Conservation (phyloP, 495 filamentous ascomycete genomes). For the Aspergillus affinis region DNA sequence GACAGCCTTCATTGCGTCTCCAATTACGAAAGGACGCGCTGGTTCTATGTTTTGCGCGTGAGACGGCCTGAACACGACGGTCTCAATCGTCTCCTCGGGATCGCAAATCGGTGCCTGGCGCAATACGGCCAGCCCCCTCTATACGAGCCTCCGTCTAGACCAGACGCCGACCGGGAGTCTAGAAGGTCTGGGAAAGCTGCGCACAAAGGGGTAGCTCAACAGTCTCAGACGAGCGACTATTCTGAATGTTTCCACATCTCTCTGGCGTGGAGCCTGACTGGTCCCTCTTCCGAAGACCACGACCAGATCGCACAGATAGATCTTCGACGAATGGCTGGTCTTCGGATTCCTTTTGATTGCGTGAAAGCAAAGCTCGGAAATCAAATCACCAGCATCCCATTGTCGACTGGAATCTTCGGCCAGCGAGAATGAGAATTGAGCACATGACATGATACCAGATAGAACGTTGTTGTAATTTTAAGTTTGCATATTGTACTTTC, state of each 20-base stretch:
- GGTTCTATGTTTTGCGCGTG: slow-evolving; percentile 79
- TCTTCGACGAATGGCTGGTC: slow-evolving; percentile 17
- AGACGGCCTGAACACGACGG: slow-evolving; percentile 47
- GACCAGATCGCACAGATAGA: slow-evolving; percentile 37
- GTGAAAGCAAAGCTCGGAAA: slow-evolving; percentile 81
- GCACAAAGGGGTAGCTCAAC: not conserved
- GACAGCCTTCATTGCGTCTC: slow-evolving; percentile 62
- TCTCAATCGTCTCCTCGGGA: slow-evolving; percentile 60
- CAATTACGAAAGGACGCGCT: slow-evolving; percentile 73
- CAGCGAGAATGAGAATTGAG: not conserved
- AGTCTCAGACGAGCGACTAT: slow-evolving; percentile 24
- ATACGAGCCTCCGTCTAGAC: slow-evolving; percentile 43
- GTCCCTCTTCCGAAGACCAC: slow-evolving; percentile 24
- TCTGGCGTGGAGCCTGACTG: slow-evolving; percentile 68
- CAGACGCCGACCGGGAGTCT: not conserved
- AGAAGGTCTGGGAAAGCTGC: not conserved
- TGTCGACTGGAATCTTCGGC: slow-evolving; percentile 22
- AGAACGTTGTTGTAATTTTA: no score
- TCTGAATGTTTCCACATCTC: slow-evolving; percentile 73
- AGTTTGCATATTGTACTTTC: no score
- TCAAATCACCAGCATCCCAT: slow-evolving; percentile 55
- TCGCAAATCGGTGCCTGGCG: slow-evolving; percentile 62
- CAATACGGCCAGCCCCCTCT: slow-evolving; percentile 69
- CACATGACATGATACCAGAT: no score
- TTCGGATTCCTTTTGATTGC: slow-evolving; percentile 35